Base-by-base conservation (phyloP, 2,329 filamentous ascomycete genomes). In the Hymenoscyphus infarciens region DNA sequence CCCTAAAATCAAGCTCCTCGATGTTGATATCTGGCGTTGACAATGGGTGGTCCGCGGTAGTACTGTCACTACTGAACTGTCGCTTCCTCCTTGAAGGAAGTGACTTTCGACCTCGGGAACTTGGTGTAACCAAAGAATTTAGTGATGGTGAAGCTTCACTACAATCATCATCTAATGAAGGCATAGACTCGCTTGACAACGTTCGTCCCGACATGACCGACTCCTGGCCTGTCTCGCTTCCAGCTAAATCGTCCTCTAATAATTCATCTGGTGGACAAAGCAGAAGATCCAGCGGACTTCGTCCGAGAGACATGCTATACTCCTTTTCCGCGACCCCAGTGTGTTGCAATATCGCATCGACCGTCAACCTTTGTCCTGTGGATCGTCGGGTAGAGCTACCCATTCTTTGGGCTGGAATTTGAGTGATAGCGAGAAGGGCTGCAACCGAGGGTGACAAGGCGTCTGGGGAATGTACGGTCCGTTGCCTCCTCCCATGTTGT, bases 221-320 rank as follows among this genome's bases (percentile, higher is more conserved):
- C 27, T 81, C 81, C 25, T 81, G 76, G 38, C 79, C 79, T 72
- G 81, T 83, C 62, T 86, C 83, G 68, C 79, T 83, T 4, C 78
- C 67, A 3, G 77, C 79, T 52, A 71, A 70, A 56, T 74, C 72
- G 64, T 84, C 81, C 35, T 78, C 76, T 27, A 81, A 69, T 27
- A 81, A 69, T 55, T 86, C 82, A n/a, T 87, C 84, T 1, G 84
- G 85, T 0, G 85, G 81, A 35, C 82, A 83, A 5, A 88, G 76
- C 5, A 88, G 77, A 63, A 87, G 73, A 61, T 87, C 85, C 67
- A 88, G 72, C 0, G 85, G 84, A 60, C 79, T 82, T 64, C 78
- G 81, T 67, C 79, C 79, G 52, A 86, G 75, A 6, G 79, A 80
- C 62, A 82, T 61, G 75, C 83, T 84, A 5, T 87, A 74, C 61